Evolutionary conservation across 2,329 filamentous ascomycete genomes (phyloP), one percentile per base, ranked within the genome.

Genomic region (Paraphoma chrysanthemicola): DNA sequence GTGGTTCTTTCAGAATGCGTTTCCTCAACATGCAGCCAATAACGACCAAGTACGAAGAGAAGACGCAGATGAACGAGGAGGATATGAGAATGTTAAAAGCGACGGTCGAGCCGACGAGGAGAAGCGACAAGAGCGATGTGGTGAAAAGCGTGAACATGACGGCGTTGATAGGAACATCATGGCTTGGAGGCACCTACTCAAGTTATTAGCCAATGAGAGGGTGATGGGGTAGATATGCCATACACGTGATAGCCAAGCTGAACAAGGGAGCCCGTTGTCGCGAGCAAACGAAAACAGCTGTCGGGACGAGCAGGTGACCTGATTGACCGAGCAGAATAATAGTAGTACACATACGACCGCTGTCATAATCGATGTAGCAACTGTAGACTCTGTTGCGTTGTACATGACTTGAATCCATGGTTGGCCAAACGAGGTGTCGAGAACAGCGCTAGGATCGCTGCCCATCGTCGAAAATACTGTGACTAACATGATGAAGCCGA

Each of bases 1-100:
- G 74, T 4, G 72, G 63, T 49, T 82, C 72, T 10, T 73, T 66
- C 8, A 74, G 74, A 31, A 81, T 57, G 4, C 80, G 77, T 48
- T 79, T 80, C 8, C 79, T 62, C 6, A 79, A 56, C 10, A 83
- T 67, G 60, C 80, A 82, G 18, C 68, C 69, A 41, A 83, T 82
- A 1, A 79, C 79, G 9, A 83, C 59, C 16, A 63, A 57, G 50
- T 67, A 62, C 8, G 61, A 62, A 2, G 50, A 39, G 28, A 55
- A 39, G 11, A 59, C 49, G 10, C 55, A 56, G 4, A 55, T 48
- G 6, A 28, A 44, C 1, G 50, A 47, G 1, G 65, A 39, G 0
- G 63, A 60, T 3, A 62, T 54, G n/a, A 65, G 62, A 53, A 56
- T 55, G 33, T 59, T 63, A 48, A 70, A 62, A 9, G 69, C 68